phyloP scores from a whole-genome alignment of 495 filamentous ascomycete species.

The Penicillium paxilli region DNA sequence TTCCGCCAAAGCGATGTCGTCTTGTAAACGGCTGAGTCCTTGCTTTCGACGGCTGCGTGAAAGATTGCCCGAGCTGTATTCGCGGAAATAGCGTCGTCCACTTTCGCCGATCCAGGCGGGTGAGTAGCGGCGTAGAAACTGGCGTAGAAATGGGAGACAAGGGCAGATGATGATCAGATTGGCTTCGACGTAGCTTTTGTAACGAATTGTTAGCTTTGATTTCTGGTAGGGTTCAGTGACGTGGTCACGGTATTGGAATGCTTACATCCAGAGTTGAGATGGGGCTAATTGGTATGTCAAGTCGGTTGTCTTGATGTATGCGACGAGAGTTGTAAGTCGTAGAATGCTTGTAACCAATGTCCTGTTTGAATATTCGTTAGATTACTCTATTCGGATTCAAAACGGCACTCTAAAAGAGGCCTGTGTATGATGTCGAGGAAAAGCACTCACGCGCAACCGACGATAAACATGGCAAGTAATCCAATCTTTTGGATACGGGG shows the following conservation, averaged over 20 bases:
- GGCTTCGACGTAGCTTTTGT: conserved; percentile 23
- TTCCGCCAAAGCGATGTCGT: conserved; percentile 17
- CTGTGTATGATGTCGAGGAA: background rate
- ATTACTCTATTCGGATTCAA: background rate
- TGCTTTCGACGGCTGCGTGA: conserved; percentile 13
- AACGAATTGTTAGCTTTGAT: background rate
- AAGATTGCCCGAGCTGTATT: background rate
- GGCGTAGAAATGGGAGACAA: conserved; percentile 23
- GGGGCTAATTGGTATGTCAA: conserved; percentile 17
- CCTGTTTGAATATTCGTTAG: conserved; percentile 7
- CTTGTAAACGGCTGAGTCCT: conserved; percentile 11
- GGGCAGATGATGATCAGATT: conserved; percentile 30
- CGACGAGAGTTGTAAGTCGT: conserved; percentile 23
- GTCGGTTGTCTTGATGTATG: conserved; percentile 18
- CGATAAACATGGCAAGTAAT: conserved; percentile 19
- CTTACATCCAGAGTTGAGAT: conserved; percentile 23
- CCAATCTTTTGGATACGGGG: conserved; percentile 20
- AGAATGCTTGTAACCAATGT: conserved; percentile 29
- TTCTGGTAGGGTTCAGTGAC: background rate
- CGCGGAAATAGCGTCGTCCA: background rate
- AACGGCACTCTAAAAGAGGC: no score
- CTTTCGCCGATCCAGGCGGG: conserved; percentile 20
- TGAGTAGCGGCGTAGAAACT: conserved; percentile 22
- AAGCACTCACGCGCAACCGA: conserved; percentile 27
- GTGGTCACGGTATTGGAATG: background rate